Percentiles rank a stretch among this genome's conserved stretches.
Evolutionary conservation across 345 rosid genomes (phyloP).

Genomic region (Gossypium rotundifolium): DNA sequence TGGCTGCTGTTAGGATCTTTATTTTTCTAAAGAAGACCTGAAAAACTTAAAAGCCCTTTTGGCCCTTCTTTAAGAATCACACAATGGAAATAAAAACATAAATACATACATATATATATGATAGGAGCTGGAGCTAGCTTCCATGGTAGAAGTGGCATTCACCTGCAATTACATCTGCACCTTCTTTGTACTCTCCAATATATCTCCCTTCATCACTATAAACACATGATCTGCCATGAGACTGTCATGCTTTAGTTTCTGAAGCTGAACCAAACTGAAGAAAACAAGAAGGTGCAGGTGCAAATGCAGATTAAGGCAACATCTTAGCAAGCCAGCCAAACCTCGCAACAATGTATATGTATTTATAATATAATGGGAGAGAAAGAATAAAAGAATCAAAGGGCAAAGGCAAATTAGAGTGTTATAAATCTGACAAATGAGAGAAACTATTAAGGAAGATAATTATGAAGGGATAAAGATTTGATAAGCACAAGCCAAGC

Average conservation of each 20-base stretch:
- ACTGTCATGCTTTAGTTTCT: neutral
- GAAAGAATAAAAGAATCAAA: neutral
- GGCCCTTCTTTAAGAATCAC: neutral
- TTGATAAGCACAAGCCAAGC: constrained; percentile 22
- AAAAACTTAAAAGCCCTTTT: neutral
- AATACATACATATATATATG: neutral
- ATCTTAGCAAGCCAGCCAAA: constrained; percentile 19
- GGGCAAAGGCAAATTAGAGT: neutral
- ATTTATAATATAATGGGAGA: neutral
- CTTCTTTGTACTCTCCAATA: constrained; percentile 13
- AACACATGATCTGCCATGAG: neutral
- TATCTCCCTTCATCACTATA: neutral
- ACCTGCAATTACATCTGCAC: constrained; percentile 50
- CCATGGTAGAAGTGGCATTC: constrained; percentile 31
- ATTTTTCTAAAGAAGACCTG: neutral
- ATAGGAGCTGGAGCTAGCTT: neutral
- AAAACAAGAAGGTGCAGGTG: constrained; percentile 49
- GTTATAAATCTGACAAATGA: neutral
- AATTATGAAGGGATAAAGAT: constrained; percentile 13
- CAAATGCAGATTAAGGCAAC: constrained; percentile 59
- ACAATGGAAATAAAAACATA: neutral
- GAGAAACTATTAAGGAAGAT: neutral
- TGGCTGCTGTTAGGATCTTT: neutral
- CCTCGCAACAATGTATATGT: neutral
- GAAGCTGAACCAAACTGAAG: neutral